Conservation (phyloP, 148 eudicot genomes). For the Bassia scoparia region DNA sequence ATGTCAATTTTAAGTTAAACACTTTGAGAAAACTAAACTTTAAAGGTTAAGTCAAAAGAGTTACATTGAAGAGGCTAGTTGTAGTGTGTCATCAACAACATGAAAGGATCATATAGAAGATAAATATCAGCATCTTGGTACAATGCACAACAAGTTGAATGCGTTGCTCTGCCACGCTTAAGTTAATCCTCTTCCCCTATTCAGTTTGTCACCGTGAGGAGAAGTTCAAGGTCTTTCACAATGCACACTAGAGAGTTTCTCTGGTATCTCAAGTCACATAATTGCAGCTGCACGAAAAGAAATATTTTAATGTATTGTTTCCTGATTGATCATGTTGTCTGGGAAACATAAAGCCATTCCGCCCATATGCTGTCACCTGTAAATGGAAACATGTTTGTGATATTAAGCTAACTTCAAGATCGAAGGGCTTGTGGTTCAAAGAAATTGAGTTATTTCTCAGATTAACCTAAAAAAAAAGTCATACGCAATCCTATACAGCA, state of each 20-base stretch:
- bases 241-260: slow-evolving; percentile 68
- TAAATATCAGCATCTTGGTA: slow-evolving; percentile 83
- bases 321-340: slow-evolving; percentile 95
- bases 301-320: slow-evolving; percentile 70
- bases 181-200: slow-evolving; percentile 97
- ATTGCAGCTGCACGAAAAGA: slow-evolving; percentile 61
- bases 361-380: slow-evolving; percentile 67
- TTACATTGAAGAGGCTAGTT: slow-evolving; percentile 69
- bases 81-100: slow-evolving; percentile 95
- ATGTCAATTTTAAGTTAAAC: background rate
- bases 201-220: slow-evolving; percentile 85
- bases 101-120: slow-evolving; percentile 87
- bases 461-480: too few relatives aligned
- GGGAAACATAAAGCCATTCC: slow-evolving; percentile 80
- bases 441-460: too few relatives aligned
- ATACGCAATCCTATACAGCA: too few relatives aligned
- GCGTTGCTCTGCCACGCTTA: slow-evolving; percentile 91
- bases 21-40: background rate
- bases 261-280: slow-evolving; percentile 58
- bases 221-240: slow-evolving; percentile 78
- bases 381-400: background rate
- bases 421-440: too few relatives aligned
- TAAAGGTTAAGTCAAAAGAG: background rate
- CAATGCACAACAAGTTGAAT: slow-evolving; percentile 93
- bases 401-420: too few relatives aligned